Evolutionary conservation across 306 rosid species (phyloP), one percentile per base, ranked within the genome.

Genomic region (Citrullus amarus): DNA sequence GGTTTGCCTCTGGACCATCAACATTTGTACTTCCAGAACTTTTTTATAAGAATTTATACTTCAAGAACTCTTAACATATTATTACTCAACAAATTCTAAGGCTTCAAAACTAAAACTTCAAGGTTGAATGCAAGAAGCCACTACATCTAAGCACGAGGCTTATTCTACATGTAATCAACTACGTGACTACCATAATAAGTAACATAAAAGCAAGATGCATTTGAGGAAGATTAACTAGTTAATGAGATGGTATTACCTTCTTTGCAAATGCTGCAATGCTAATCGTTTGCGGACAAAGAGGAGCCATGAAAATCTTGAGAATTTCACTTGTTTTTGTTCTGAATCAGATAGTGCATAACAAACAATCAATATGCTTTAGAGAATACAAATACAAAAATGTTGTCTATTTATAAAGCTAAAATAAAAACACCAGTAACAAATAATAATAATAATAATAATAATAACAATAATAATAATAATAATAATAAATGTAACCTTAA

Each of bases 311-410:
- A 83, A 90, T 84, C 81, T 87, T 86, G 67, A 81, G 57, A 59
- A 94, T 86, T 28, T 89, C 96, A 28, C 30, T 68, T 25, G 96
- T 89, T 86, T 92, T 94, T 79, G 88, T 83, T 78, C 98, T 94
- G 86, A 86, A 91, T 54, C 83, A 84, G 76, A 74, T 14, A 63
- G 55, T 17, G 30, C n/a, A 22, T 20, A 5, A 44, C 30, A 12
- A 69, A 20, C 18, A 69, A 44, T 71, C 55, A 67, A 67, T n/a
- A 51, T 50, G 48, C 9, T 53, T 74, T 32, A 46, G 59, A 55
- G 59, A 55, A 55, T 32, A 48, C 22, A 8, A 9, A 32, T 25
- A 73, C 25, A 73, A 51, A 20, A 43, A 46, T 32, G n/a, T 30
- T 71, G 15, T 14, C 9, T 46, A 51, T 44, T 48, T 43, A 6